A percentile compares a stretch with the other conserved stretches of the same genome.
Evolutionary conservation across 2,329 filamentous ascomycete genomes (phyloP).

Genomic region (Thermothelomyces thermophilus): DNA sequence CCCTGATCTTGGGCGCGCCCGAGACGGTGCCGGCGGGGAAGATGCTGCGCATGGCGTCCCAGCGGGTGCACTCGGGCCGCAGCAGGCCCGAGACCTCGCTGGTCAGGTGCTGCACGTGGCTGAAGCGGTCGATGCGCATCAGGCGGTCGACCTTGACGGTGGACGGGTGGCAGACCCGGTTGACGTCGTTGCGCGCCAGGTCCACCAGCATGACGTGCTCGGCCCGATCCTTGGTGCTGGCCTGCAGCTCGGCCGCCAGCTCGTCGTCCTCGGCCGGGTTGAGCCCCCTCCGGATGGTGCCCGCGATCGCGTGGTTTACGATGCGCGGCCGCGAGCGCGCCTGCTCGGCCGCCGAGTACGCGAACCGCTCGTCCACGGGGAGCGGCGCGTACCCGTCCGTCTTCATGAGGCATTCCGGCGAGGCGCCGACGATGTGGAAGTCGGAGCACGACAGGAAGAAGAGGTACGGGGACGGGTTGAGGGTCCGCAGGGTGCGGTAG

Average conservation of each 20-base stretch:
- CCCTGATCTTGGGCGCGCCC: constrained; percentile 89
- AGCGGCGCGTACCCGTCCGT: constrained; percentile 58
- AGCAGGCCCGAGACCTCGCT: constrained; percentile 93
- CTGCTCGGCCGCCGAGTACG: constrained; percentile 16
- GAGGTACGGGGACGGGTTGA: constrained; percentile 94
- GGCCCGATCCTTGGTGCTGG: constrained; percentile 82
- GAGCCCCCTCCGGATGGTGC: constrained; percentile 82
- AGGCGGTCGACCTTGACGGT: constrained; percentile 43
- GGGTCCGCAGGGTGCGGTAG: constrained; percentile 90
- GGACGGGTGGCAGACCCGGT: constrained; percentile 42
- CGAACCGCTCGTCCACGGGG: constrained; percentile 21
- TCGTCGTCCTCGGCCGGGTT: constrained; percentile 73
- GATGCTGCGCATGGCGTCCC: constrained; percentile 92
- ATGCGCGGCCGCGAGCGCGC: constrained; percentile 46
- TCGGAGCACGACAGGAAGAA: constrained; percentile 90
- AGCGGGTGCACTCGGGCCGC: constrained; percentile 74
- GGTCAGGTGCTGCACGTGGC: constrained; percentile 93
- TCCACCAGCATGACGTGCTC: constrained; percentile 84
- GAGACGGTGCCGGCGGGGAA: constrained; percentile 96
- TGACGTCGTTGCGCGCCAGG: constrained; percentile 32
- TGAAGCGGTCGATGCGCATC: constrained; percentile 90
- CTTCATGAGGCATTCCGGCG: constrained; percentile 91
- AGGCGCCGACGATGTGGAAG: constrained; percentile 93
- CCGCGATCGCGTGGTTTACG: constrained; percentile 94
- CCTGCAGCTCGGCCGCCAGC: constrained; percentile 69